Evolutionary conservation across 495 filamentous ascomycete genomes (phyloP).

Genomic region (Venustampulla echinocandica): DNA sequence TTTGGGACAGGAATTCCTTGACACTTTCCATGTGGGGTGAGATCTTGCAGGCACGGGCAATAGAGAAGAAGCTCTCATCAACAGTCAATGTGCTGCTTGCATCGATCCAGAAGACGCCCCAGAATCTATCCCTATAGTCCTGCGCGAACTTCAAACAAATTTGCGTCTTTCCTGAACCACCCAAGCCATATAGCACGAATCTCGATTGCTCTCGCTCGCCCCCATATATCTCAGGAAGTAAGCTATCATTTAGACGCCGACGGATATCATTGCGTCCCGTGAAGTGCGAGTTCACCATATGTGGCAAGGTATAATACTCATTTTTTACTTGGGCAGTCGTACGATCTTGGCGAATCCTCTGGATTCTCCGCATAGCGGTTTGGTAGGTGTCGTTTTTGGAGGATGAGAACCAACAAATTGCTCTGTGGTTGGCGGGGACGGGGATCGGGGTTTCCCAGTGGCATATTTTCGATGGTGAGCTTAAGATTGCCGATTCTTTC

Average conservation of each 20-base stretch:
- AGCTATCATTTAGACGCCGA: not conserved
- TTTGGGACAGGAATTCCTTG: conserved; percentile 28
- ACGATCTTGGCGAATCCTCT: conserved; percentile 3
- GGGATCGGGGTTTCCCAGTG: not conserved
- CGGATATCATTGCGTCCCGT: conserved; percentile 15
- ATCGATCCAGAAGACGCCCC: conserved; percentile 39
- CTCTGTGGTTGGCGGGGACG: conserved; percentile 9
- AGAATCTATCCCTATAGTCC: conserved; percentile 28
- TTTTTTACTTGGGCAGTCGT: conserved; percentile 10
- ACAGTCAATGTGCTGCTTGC: conserved; percentile 25
- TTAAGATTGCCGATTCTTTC: too few species aligned
- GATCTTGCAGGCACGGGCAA: conserved; percentile 16
- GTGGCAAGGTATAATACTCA: conserved; percentile 14
- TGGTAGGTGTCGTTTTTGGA: conserved; percentile 8
- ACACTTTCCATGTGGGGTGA: conserved; percentile 20
- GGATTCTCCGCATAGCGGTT: conserved; percentile 2
- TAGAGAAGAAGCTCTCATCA: conserved; percentile 23
- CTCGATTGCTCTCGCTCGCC: conserved; percentile 7
- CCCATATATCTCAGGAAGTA: not conserved
- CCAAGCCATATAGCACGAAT: conserved; percentile 19
- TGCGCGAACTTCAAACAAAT: conserved; percentile 30
- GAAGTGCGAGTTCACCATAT: conserved; percentile 11
- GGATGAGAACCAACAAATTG: conserved; percentile 23
- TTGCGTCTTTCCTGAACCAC: conserved; percentile 34
- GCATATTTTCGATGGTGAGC: too few species aligned